Evolutionary conservation across 1,284 basidiomycete species (phyloP).

Genomic region (Apiotrichum porosum): DNA sequence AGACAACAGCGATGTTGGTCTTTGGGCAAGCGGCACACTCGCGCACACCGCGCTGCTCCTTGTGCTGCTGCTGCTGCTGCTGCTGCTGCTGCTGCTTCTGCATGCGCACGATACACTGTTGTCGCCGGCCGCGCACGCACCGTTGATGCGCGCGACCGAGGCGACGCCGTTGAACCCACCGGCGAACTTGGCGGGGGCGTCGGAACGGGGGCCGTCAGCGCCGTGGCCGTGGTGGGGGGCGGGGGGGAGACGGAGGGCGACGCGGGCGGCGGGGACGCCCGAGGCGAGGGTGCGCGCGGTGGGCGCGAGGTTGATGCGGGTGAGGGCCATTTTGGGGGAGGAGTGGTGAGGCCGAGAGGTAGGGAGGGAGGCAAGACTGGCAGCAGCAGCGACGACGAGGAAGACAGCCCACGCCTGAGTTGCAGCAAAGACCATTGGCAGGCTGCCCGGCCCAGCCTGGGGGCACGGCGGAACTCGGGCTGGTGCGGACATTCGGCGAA

Average conservation of each 20-base stretch:
- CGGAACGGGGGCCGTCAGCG: constrained; percentile 56
- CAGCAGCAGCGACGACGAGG: constrained; percentile 1
- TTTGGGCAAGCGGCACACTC: no score
- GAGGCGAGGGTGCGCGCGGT: constrained; percentile 71
- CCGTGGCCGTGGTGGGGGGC: constrained; percentile 58
- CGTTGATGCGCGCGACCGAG: constrained; percentile 59
- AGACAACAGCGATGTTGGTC: no score
- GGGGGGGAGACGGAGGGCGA: constrained; percentile 78
- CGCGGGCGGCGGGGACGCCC: constrained; percentile 95
- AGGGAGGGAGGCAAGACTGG: neutral
- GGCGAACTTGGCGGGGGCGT: constrained; percentile 63
- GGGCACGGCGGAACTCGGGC: no score
- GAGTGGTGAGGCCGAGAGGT: constrained; percentile 7
- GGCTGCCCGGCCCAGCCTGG: neutral
- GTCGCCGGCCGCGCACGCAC: no score
- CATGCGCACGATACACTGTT: no score
- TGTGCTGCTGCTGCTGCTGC: no score
- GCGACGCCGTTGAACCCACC: constrained; percentile 53
- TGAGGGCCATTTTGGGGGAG: constrained; percentile 30
- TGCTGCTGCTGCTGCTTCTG: no score
- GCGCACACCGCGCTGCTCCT: no score
- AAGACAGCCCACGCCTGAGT: neutral
- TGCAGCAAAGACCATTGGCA: neutral
- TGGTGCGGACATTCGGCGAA: no score
- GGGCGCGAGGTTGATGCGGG: constrained; percentile 65